Evolutionary conservation across 768 basidiomycete genomes (phyloP), one percentile per base, ranked within the genome.

Genomic region (Trametopsis cervina): DNA sequence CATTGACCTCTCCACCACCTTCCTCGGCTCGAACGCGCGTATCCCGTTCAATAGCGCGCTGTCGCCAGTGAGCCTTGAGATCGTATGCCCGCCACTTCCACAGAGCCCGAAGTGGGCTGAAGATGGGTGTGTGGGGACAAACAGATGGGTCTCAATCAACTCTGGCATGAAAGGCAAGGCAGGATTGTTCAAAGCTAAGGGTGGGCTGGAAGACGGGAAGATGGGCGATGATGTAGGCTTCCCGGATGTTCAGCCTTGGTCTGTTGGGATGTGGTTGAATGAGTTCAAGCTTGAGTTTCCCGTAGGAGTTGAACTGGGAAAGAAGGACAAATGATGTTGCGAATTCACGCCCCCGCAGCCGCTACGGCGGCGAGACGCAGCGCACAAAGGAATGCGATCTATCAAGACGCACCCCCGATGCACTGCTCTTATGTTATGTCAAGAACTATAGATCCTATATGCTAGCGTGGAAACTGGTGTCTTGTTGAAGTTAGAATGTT

Each of bases 91-190:
- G 23, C 51, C 51, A 1, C 17, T 52, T 12, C 51, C 51, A 13
- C 7, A 52, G 42, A 52, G 51, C 22, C 40, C 23, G 5, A 47
- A 47, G n/a, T 52, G 51, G 51, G 15, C 21, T 10, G 46, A 52
- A 22, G 46, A 47, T 24, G 51, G 4, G 20, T 18, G 17, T 9
- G 46, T 52, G 6, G 46, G 51, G 13, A 47, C 51, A 10, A 46
- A 52, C 22, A 15, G 20, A 1, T 52, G 51, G 51, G 21, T 4
- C 12, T 11, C 26, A 6, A 6, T 47, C 13, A 21, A 21, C 3
- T 37, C 44, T 9, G 22, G 25, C 26, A 42, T 47, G 27, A 52
- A 25, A 36, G 51, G 46, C 20, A 52, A 47, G 29, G 46, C 51
- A 1, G 46, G 51, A n/a, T 29, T 47, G 23, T 47, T 47, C 33